These are phyloP conservation scores for Tirmania nivea DNA, from an alignment of 495 filamentous ascomycete species.

Conservation along the genomic window DNA sequence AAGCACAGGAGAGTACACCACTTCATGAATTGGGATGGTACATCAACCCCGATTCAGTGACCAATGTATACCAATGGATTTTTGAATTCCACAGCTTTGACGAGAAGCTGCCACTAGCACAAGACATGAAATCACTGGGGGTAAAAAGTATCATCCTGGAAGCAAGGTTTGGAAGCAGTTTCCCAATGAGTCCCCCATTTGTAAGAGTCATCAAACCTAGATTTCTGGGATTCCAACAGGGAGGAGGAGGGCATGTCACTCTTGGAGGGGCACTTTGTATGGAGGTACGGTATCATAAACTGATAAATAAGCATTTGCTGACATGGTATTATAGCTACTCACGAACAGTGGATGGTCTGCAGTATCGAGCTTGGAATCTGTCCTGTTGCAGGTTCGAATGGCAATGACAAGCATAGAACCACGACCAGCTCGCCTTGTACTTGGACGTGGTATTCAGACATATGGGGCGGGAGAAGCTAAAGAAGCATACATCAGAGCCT, in stretches of 20 bases:
- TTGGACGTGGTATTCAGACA: neutral
- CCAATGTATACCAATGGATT: conserved; percentile 82
- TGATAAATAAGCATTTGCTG: neutral
- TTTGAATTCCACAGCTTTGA: conserved; percentile 78
- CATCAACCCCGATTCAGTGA: conserved; percentile 31
- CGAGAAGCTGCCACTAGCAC: conserved; percentile 39
- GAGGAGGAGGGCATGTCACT: conserved; percentile 80
- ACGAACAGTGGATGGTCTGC: conserved; percentile 69
- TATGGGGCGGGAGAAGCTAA: conserved; percentile 53
- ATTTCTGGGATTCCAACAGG: conserved; percentile 44
- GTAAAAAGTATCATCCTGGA: conserved; percentile 56
- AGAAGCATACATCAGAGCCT: conserved; percentile 48
- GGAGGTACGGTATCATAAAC: conserved; percentile 25
- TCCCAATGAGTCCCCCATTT: conserved; percentile 64
- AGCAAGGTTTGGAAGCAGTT: conserved; percentile 52
- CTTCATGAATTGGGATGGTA: conserved; percentile 69
- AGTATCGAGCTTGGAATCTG: conserved; percentile 49
- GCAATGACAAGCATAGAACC: conserved; percentile 46
- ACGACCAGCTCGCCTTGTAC: conserved; percentile 45
- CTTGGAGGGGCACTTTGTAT: conserved; percentile 77
- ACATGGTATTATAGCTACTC: conserved; percentile 27
- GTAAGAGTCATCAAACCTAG: conserved; percentile 65
- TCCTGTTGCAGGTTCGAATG: conserved; percentile 63
- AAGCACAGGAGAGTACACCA: conserved; percentile 39
- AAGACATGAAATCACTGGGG: conserved; percentile 38